Percentiles rank a stretch among this genome's conserved stretches.
Conservation (phyloP, 2,329 filamentous ascomycete genomes). For the Trichophyton mentagrophytes region DNA sequence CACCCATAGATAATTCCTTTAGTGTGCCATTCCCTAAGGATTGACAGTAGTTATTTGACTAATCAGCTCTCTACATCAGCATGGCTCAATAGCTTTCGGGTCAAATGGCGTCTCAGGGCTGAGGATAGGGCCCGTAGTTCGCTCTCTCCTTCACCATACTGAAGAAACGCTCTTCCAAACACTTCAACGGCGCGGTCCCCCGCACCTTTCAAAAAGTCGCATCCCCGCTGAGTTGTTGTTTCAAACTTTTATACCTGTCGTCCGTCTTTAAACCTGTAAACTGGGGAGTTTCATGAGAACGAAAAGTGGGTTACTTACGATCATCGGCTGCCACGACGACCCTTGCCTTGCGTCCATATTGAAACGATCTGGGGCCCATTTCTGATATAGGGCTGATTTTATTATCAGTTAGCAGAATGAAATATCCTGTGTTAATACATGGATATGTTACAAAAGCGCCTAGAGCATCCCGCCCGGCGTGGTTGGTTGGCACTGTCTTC, state of each 20-base stretch:
- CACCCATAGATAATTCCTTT: slow-evolving; percentile 11
- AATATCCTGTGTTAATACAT: no score
- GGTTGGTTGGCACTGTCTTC: no score
- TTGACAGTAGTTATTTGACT: slow-evolving; percentile 5
- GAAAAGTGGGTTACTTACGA: slow-evolving; percentile 2
- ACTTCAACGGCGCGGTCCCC: slow-evolving; percentile 8
- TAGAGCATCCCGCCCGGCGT: no score
- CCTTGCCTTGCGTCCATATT: slow-evolving; percentile 4
- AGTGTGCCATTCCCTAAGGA: slow-evolving; percentile 5
- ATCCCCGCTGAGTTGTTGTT: slow-evolving; percentile 8
- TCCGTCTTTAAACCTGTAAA: slow-evolving; percentile 9
- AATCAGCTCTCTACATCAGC: slow-evolving; percentile 5
- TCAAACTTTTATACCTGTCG: slow-evolving; percentile 7
- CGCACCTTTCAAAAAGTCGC: slow-evolving; percentile 7
- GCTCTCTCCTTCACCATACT: slow-evolving; percentile 6
- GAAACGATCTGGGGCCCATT: not conserved
- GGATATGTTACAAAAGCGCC: no score
- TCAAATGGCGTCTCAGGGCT: slow-evolving; percentile 8
- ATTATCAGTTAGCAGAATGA: not conserved
- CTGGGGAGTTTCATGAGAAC: slow-evolving; percentile 9
- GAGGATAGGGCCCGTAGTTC: slow-evolving; percentile 7
- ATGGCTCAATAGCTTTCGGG: slow-evolving; percentile 7
- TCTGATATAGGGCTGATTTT: not conserved
- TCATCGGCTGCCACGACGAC: slow-evolving; percentile 5
- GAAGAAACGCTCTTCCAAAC: slow-evolving; percentile 7